Evolutionary conservation across 108 stramenopile genomes (phyloP).

Genomic region (Epipyxis sp.): DNA sequence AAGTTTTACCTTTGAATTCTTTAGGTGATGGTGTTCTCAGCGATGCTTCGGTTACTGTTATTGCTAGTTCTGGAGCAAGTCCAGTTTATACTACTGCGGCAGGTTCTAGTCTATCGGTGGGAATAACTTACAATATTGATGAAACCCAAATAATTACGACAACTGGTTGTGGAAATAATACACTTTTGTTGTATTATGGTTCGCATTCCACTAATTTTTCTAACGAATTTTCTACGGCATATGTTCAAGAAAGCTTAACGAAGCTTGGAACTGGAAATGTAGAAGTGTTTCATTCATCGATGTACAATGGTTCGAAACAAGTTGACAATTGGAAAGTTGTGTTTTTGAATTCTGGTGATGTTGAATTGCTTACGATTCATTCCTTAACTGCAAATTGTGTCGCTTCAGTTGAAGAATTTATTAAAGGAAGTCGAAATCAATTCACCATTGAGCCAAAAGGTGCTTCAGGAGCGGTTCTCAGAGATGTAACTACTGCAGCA

Average conservation of each 20-base stretch:
- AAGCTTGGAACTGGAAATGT: conserved; percentile 7
- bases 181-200: not conserved
- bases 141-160: conserved; percentile 65
- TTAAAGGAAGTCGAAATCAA: conserved; percentile 69
- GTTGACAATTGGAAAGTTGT: not conserved
- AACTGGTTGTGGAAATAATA: conserved; percentile 7
- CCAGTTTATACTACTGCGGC: conserved; percentile 65
- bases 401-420: conserved; percentile 54
- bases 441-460: conserved; percentile 75
- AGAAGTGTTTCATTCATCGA: not conserved
- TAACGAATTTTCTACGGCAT: conserved; percentile 45
- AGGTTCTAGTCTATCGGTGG: conserved; percentile 61
- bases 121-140: conserved; percentile 71
- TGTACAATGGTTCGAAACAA: not conserved
- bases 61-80: conserved; percentile 67
- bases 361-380: not conserved
- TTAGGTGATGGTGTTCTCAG: conserved; percentile 66
- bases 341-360: conserved; percentile 23
- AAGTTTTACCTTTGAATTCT: conserved; percentile 68
- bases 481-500: conserved; percentile 57
- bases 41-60: conserved; percentile 58
- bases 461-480: conserved; percentile 62
- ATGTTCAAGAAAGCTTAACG: conserved; percentile 41
- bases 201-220: conserved; percentile 47
- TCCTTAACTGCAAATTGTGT: conserved; percentile 21